Base-by-base conservation (phyloP, 225 moss, liverwort and hornwort genomes). In the Polytrichum commune region DNA sequence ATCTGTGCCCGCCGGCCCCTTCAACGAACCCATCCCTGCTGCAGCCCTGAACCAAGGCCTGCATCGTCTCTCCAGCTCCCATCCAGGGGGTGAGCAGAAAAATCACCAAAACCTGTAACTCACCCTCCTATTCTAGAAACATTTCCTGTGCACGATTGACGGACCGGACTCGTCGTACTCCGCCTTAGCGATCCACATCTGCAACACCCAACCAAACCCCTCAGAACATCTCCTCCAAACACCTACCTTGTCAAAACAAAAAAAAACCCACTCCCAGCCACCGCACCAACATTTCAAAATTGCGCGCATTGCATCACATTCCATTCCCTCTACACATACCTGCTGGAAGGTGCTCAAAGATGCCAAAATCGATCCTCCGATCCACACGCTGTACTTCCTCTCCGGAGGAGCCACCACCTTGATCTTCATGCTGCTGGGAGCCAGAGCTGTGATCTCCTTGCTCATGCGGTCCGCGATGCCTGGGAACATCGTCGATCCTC, bases 101-200 rank as follows among this genome's bases (percentile, higher is more conserved):
- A 77, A 73, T 64, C 55, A 56, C 7, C 1, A 7, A 62, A 60
- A 62, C 67, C 63, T 16, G 7, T 55, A 27, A 35, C 5, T 69
- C 33, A 22, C 0, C 7, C 33, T 19, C 35, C 64, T 66, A 64
- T 4, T 79, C 74, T 95, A 93, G 86, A 93, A 93, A 71, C 93
- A 93, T 78, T 93, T 93, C 80, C 88, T 91, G 88, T 93, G 93
- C 35, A 93, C 93, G 54, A 93, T 93, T 1, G 91, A 90, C 5
- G 93, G 93, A 57, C 91, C 91, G 1, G 91, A 93, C 66, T 93
- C 91, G 38, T 93, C 91, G 64, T 93, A 93, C 67, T 93, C 90
- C 0, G 84, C 70, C 80, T 91, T 93, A 27, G 91, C 86, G 69
- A 91, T 93, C 93, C 93, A 93, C 93, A 93, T 93, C 91, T 91